Percentiles rank a stretch among this genome's conserved stretches.
Conservation (phyloP, 306 rosid genomes). For the Lithocarpus polystachyus region DNA sequence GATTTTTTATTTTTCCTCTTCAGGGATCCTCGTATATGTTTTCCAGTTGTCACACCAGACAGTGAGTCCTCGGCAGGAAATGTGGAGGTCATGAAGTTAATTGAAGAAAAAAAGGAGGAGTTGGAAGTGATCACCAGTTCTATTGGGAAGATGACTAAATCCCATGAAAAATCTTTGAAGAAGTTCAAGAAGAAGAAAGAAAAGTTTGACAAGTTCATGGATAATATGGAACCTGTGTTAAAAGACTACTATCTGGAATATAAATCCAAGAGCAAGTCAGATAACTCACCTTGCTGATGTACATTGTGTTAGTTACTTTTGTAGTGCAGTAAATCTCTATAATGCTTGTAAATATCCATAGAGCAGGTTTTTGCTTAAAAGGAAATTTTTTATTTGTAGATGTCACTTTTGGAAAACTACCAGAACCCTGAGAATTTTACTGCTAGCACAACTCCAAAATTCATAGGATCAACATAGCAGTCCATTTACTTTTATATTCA, state of each 20-base stretch:
- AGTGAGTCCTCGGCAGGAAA: neutral
- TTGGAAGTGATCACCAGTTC: neutral
- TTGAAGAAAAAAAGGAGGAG: conserved; percentile 14
- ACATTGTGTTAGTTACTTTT: neutral
- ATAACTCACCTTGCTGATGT: neutral
- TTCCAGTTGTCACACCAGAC: conserved; percentile 23
- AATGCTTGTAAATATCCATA: neutral
- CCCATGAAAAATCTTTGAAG: neutral
- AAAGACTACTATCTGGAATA: neutral
- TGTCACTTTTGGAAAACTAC: neutral
- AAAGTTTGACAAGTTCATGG: neutral
- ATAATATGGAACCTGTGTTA: neutral
- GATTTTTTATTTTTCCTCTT: conserved; percentile 9
- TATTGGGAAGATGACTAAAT: neutral
- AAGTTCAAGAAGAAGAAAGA: conserved; percentile 1
- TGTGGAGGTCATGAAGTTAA: conserved; percentile 2
- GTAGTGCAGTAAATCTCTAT: neutral
- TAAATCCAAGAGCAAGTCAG: neutral
- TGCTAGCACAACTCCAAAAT: neutral
- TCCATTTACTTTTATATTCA: neutral
- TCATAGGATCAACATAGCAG: neutral
- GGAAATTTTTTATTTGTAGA: neutral
- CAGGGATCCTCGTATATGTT: conserved; percentile 43
- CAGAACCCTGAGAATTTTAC: neutral
- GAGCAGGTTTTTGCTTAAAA: neutral